Evolutionary conservation across 306 rosid species (phyloP).

Genomic region (Cucurbita ficifolia): DNA sequence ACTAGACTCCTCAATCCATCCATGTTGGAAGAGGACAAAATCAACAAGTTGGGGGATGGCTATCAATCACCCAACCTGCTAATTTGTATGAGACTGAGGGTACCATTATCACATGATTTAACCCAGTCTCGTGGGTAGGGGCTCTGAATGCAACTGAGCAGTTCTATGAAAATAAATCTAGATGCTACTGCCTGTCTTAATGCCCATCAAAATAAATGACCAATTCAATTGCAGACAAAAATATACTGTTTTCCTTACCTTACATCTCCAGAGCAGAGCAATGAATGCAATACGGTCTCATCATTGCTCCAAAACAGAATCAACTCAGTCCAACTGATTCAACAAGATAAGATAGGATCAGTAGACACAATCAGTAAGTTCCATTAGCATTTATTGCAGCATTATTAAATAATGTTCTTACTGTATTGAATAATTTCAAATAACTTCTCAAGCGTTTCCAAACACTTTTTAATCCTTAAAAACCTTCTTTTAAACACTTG

Average conservation of each 20-base stretch:
- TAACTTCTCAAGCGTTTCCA: too few species aligned
- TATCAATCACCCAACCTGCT: background rate
- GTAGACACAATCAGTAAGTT: background rate
- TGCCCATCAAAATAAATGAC: background rate
- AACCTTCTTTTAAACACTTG: too few species aligned
- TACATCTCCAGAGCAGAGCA: background rate
- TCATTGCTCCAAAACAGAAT: background rate
- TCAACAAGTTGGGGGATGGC: background rate
- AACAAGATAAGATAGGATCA: slow-evolving; percentile 1
- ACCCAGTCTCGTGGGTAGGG: background rate
- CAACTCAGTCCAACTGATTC: background rate
- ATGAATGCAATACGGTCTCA: background rate
- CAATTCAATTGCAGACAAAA: background rate
- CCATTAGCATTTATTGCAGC: background rate
- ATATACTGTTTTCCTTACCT: background rate
- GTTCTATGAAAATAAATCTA: background rate
- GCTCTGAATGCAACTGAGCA: background rate
- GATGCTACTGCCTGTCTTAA: background rate
- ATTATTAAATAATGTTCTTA: background rate
- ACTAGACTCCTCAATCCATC: background rate
- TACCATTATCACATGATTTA: background rate
- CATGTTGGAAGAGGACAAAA: background rate
- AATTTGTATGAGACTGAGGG: background rate
- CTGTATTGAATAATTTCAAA: too few species aligned
- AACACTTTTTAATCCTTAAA: too few species aligned